Evolutionary conservation across 1,139 yeast species (phyloP).

Genomic region (Saccharomycopsis hybrid): DNA sequence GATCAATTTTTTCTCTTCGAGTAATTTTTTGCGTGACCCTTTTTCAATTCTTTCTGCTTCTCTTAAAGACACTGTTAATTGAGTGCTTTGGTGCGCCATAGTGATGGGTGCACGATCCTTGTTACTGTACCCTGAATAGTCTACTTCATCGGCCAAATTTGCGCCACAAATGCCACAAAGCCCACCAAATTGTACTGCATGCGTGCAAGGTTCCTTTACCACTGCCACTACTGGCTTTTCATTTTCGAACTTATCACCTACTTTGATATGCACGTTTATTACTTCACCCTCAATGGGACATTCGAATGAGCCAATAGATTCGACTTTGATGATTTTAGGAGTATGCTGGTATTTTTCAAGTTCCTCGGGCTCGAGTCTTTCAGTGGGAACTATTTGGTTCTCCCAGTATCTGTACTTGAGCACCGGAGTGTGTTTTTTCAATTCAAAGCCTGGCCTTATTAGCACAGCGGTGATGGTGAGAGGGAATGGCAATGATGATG

Average conservation of each 20-base stretch:
- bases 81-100: conserved; percentile 88
- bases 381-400: conserved; percentile 16
- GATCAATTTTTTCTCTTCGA: conserved; percentile 62
- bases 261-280: conserved; percentile 40
- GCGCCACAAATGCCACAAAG: conserved; percentile 92
- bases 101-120: conserved; percentile 77
- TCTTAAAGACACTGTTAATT: conserved; percentile 71
- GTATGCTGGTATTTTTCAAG: conserved; percentile 11
- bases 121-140: conserved; percentile 67
- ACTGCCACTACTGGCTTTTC: conserved; percentile 40
- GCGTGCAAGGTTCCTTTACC: conserved; percentile 80
- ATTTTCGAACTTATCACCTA: conserved; percentile 55
- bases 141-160: conserved; percentile 73
- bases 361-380: conserved; percentile 20
- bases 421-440: conserved; percentile 12
- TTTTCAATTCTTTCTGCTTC: conserved; percentile 86
- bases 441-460: conserved; percentile 8
- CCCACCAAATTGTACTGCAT: conserved; percentile 94
- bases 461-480: conserved; percentile 19
- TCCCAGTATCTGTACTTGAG: conserved; percentile 19
- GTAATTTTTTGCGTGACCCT: conserved; percentile 53
- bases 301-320: conserved; percentile 60
- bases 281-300: conserved; percentile 76
- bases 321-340: conserved; percentile 17
- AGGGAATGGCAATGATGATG: conserved; percentile 20